phyloP scores from a whole-genome alignment of 805 yeast genomes.

The Kodamaea jinghongensis region DNA sequence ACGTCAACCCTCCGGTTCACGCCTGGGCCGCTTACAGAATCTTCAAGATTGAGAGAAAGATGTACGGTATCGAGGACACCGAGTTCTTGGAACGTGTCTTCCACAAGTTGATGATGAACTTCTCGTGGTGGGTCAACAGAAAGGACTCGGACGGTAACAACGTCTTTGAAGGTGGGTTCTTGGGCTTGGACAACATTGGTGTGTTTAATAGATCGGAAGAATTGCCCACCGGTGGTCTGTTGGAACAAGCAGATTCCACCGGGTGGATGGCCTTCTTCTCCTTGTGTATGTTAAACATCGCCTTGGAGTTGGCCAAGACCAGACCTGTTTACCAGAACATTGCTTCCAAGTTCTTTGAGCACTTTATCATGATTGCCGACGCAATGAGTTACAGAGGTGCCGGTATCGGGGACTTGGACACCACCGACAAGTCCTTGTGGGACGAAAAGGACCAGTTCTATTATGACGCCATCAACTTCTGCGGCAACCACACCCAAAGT shows the following conservation, averaged over 20 bases:
- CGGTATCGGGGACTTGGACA: conserved; percentile 36
- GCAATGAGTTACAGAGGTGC: conserved; percentile 75
- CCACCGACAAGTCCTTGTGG: conserved; percentile 60
- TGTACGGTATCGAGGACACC: conserved; percentile 78
- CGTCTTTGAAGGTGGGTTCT: conserved; percentile 90
- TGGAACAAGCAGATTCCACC: conserved; percentile 93
- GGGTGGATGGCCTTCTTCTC: conserved; percentile 98
- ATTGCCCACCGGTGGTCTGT: conserved; percentile 83
- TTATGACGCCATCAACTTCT: conserved; percentile 88
- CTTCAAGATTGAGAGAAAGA: conserved; percentile 80
- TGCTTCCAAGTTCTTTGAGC: conserved; percentile 93
- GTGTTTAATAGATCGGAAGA: conserved; percentile 91
- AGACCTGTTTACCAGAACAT: conserved; percentile 87
- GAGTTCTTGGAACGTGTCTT: conserved; percentile 87
- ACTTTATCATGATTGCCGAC: conserved; percentile 85
- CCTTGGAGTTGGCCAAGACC: conserved; percentile 82
- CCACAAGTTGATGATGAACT: conserved; percentile 83
- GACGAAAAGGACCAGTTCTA: conserved; percentile 85
- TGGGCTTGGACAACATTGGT: conserved; percentile 91
- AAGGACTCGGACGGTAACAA: conserved; percentile 85
- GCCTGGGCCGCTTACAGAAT: conserved; percentile 93
- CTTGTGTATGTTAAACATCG: conserved; percentile 87
- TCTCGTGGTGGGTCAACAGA: conserved; percentile 97
- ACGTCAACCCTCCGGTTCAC: conserved; percentile 96
- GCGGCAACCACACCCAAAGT: conserved; percentile 59